A percentile compares a stretch with the other conserved stretches of the same genome.
Evolutionary conservation across 108 stramenopile genomes (phyloP).

Genomic region (Nitzschia palea): DNA sequence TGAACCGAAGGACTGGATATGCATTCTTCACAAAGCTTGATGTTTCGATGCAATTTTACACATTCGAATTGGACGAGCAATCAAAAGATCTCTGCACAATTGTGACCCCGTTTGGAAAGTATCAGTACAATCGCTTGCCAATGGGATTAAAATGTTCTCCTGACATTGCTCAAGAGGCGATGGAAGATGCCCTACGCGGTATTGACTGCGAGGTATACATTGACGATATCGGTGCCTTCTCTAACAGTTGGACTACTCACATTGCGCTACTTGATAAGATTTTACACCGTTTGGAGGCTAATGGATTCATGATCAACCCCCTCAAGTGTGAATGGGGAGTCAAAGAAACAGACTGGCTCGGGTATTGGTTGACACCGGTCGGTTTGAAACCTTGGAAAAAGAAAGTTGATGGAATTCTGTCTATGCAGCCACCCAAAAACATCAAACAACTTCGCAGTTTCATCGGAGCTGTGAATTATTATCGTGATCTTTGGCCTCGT

Average conservation of each 20-base stretch:
- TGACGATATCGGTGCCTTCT: conserved; percentile 46
- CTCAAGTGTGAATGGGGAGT: conserved; percentile 28
- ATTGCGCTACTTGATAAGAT: not conserved
- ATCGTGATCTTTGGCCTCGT: conserved; percentile 34
- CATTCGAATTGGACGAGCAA: conserved; percentile 19
- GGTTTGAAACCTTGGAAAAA: conserved; percentile 36
- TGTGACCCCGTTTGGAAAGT: conserved; percentile 48
- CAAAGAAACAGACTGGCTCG: conserved; percentile 37
- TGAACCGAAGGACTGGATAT: conserved; percentile 9
- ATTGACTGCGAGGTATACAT: conserved; percentile 37
- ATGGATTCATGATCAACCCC: conserved; percentile 12
- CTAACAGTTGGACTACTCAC: conserved; percentile 7
- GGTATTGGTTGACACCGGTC: conserved; percentile 34
- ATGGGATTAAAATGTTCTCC: conserved; percentile 55
- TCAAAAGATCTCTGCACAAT: conserved; percentile 32
- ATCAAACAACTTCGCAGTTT: conserved; percentile 38
- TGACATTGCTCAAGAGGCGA: conserved; percentile 45
- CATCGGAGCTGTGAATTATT: conserved; percentile 49
- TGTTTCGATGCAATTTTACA: conserved; percentile 21
- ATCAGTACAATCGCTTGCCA: conserved; percentile 40
- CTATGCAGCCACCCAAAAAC: conserved; percentile 24
- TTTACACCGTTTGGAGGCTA: not conserved
- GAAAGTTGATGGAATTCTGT: conserved; percentile 42
- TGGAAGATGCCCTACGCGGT: conserved; percentile 34
- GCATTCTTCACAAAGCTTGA: conserved; percentile 30